A percentile compares a stretch with the other conserved stretches of the same genome.
These are phyloP conservation scores for Ettlia oleoabundans DNA, from an alignment of 139 green algal species.

Conservation along the genomic window DNA sequence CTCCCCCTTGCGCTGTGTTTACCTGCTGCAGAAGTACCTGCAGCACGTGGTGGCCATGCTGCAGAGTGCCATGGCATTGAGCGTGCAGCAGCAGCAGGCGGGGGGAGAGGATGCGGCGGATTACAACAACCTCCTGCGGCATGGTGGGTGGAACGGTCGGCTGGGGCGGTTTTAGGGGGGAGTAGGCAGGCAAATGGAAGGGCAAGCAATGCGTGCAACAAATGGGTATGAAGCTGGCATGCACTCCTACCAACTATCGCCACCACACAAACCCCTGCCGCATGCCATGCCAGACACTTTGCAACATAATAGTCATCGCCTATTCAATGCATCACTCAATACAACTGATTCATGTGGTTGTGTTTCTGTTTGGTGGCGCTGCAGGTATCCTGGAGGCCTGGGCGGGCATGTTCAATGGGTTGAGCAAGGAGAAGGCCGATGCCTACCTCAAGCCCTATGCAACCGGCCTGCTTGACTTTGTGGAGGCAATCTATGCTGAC, in stretches of 20 bases:
- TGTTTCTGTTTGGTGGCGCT: no score
- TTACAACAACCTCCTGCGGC: slow-evolving; percentile 93
- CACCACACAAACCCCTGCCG: no score
- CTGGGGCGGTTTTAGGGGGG: background rate
- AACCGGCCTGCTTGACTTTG: slow-evolving; percentile 66
- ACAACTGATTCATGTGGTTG: no score
- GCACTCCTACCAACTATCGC: no score
- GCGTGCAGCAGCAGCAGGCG: slow-evolving; percentile 50
- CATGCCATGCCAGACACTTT: no score
- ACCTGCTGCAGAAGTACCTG: slow-evolving; percentile 54
- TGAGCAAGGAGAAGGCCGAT: slow-evolving; percentile 50
- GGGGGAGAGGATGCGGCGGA: slow-evolving; percentile 86
- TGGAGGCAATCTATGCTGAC: slow-evolving; percentile 71
- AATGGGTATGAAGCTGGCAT: background rate
- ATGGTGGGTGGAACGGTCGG: slow-evolving; percentile 28
- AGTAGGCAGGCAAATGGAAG: background rate
- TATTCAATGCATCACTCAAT: no score
- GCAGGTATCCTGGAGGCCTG: slow-evolving; percentile 94
- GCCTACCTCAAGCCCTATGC: slow-evolving; percentile 34
- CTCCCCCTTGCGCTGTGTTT: background rate
- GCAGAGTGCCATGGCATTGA: slow-evolving; percentile 72
- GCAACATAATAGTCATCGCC: no score
- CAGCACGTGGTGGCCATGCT: slow-evolving; percentile 85
- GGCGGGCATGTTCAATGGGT: slow-evolving; percentile 80
- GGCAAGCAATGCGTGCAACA: background rate